Evolutionary conservation across 1,284 basidiomycete species (phyloP).

Genomic region (Sparassis latifolia): DNA sequence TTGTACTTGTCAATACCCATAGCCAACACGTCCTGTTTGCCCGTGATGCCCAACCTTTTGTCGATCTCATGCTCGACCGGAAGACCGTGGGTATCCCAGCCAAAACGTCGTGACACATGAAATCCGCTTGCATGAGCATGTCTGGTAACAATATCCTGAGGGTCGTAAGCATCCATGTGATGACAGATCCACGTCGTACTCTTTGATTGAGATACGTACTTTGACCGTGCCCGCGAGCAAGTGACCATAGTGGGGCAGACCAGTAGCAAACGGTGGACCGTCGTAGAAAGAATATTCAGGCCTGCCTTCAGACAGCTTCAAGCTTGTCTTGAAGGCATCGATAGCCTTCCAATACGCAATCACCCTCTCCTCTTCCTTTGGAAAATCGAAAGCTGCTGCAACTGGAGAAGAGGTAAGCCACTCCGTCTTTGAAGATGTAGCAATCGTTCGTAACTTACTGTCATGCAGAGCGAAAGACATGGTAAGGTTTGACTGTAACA

Average conservation of each 20-base stretch:
- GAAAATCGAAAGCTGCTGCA: slow-evolving; percentile 75
- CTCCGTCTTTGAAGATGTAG: background rate
- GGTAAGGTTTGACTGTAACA: too few species aligned
- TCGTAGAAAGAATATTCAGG: slow-evolving; percentile 95
- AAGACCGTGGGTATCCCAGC: slow-evolving; percentile 99
- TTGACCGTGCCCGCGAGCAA: slow-evolving; percentile 91
- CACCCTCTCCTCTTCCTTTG: slow-evolving; percentile 90
- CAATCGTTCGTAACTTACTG: slow-evolving; percentile 38
- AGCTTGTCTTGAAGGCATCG: slow-evolving; percentile 92
- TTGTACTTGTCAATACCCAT: slow-evolving; percentile 99
- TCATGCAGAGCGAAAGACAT: slow-evolving; percentile 72
- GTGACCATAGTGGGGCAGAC: slow-evolving; percentile 94
- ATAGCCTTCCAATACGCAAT: slow-evolving; percentile 93
- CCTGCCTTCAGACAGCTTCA: slow-evolving; percentile 85
- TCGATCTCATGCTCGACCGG: slow-evolving; percentile 99
- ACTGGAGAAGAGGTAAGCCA: slow-evolving; percentile 33
- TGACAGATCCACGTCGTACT: too few species aligned
- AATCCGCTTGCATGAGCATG: slow-evolving; percentile 92
- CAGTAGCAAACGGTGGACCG: slow-evolving; percentile 96
- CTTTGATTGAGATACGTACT: slow-evolving; percentile 36
- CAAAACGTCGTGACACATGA: slow-evolving; percentile 94
- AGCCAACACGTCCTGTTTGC: slow-evolving; percentile 89
- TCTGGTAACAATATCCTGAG: slow-evolving; percentile 90
- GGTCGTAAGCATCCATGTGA: too few species aligned
- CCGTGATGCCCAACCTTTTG: slow-evolving; percentile 90